Percentiles rank a stretch among this genome's conserved stretches.
phyloP scores from a whole-genome alignment of 306 rosid genomes.

The Acmispon strigosus region DNA sequence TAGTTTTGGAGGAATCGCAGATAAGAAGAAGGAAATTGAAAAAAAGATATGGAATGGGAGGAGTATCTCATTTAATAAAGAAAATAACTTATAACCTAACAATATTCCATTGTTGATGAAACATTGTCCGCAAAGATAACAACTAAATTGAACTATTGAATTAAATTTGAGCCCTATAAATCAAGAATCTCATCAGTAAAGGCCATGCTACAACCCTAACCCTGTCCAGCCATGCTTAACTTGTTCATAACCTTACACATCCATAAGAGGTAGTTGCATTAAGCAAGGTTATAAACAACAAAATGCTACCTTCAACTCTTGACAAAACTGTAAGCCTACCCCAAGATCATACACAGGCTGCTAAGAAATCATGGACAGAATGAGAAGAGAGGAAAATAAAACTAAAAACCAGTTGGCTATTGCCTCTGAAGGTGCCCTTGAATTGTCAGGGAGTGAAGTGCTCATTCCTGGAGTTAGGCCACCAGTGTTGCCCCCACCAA shows the following conservation, averaged over 20 bases:
- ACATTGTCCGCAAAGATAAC: background rate
- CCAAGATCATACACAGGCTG: slow-evolving; percentile 11
- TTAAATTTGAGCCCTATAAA: slow-evolving; percentile 27
- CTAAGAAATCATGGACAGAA: slow-evolving; percentile 19
- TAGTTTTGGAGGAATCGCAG: background rate
- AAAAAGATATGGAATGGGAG: background rate
- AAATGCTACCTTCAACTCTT: slow-evolving; percentile 34
- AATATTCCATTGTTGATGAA: background rate
- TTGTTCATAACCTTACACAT: slow-evolving; percentile 29
- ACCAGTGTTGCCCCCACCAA: slow-evolving; percentile 27
- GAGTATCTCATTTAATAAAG: background rate
- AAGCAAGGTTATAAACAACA: slow-evolving; percentile 28
- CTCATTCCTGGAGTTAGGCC: slow-evolving; percentile 39
- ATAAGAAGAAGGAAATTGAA: background rate
- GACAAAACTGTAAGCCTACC: slow-evolving; percentile 74
- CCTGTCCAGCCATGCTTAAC: slow-evolving; percentile 24
- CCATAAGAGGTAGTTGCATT: background rate
- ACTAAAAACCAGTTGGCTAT: slow-evolving; percentile 7
- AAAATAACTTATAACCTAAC: background rate
- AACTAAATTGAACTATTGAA: slow-evolving; percentile 22
- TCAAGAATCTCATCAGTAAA: slow-evolving; percentile 17
- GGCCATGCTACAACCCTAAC: slow-evolving; percentile 28
- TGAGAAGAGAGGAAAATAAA: slow-evolving; percentile 15
- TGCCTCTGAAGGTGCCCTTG: slow-evolving; percentile 28
- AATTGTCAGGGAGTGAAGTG: slow-evolving; percentile 40